A percentile compares a stretch with the other conserved stretches of the same genome.
Conservation (phyloP, 495 filamentous ascomycete genomes). For the Daldinia decipiens region DNA sequence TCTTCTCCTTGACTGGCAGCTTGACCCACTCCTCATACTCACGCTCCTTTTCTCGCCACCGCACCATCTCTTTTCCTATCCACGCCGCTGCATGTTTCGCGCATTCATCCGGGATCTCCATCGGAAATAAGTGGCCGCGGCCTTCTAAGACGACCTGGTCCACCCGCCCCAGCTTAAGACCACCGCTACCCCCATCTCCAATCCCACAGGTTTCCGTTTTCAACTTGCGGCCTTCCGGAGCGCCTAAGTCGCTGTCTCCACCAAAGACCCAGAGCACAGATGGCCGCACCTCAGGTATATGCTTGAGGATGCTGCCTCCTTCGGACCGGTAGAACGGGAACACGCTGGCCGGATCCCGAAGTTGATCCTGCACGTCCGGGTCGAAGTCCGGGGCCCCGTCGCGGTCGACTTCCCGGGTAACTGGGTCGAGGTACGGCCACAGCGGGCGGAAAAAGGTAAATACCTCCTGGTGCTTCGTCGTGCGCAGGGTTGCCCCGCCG, state of each 20-base stretch:
- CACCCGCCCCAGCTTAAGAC: conserved; percentile 72
- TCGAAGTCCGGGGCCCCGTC: conserved; percentile 48
- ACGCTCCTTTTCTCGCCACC: conserved; percentile 72
- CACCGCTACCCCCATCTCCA: conserved; percentile 76
- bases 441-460: conserved; percentile 62
- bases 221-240: conserved; percentile 58
- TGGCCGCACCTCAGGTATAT: conserved; percentile 76
- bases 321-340: conserved; percentile 84
- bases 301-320: conserved; percentile 65
- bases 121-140: conserved; percentile 83
- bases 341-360: not conserved
- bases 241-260: conserved; percentile 68
- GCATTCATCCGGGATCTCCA: conserved; percentile 75
- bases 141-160: conserved; percentile 71
- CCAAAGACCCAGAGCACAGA: conserved; percentile 88
- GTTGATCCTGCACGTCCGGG: conserved; percentile 29
- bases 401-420: conserved; percentile 31
- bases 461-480: conserved; percentile 70
- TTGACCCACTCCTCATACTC: conserved; percentile 66
- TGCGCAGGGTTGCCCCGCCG: conserved; percentile 63
- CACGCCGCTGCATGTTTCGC: conserved; percentile 71
- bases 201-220: conserved; percentile 73
- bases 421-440: conserved; percentile 38
- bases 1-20: conserved; percentile 62
- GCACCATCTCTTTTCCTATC: conserved; percentile 68